These are phyloP conservation scores for Plasmodium chabaudi DNA, from an alignment of 169 alveolate genomes.

Conservation along the genomic window DNA sequence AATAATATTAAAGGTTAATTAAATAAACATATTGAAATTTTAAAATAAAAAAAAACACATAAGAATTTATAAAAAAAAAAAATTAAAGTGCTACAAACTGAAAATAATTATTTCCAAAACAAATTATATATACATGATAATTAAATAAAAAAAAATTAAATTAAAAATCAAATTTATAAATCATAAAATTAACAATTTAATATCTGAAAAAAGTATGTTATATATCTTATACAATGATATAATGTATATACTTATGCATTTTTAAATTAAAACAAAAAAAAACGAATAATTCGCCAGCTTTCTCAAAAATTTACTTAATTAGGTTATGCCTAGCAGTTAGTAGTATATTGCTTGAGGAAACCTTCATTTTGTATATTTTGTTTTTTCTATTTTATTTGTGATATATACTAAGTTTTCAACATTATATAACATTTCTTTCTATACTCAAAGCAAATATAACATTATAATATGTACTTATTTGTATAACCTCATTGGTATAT, in stretches of 20 bases:
- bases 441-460: too few relatives aligned
- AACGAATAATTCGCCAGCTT: too few relatives aligned
- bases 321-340: too few relatives aligned
- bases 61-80: conserved; percentile 24
- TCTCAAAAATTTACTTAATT: too few relatives aligned
- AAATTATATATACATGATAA: conserved; percentile 27
- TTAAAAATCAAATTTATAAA: too few relatives aligned
- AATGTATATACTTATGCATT: neutral
- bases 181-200: conserved; percentile 19
- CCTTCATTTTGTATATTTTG: too few relatives aligned
- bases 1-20: conserved; percentile 19
- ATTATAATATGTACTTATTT: too few relatives aligned
- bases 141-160: conserved; percentile 5
- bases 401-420: too few relatives aligned
- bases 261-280: neutral
- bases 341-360: too few relatives aligned
- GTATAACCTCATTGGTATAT: too few relatives aligned
- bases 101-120: conserved; percentile 39
- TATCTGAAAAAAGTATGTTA: conserved; percentile 31
- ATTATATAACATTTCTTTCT: too few relatives aligned
- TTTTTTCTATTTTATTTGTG: too few relatives aligned
- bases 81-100: conserved; percentile 34
- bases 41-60: conserved; percentile 27
- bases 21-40: conserved; percentile 22
- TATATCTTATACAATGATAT: conserved; percentile 34